These are phyloP conservation scores for Phytopythium boreale DNA, from an alignment of 352 stramenopile species.

Conservation along the genomic window DNA sequence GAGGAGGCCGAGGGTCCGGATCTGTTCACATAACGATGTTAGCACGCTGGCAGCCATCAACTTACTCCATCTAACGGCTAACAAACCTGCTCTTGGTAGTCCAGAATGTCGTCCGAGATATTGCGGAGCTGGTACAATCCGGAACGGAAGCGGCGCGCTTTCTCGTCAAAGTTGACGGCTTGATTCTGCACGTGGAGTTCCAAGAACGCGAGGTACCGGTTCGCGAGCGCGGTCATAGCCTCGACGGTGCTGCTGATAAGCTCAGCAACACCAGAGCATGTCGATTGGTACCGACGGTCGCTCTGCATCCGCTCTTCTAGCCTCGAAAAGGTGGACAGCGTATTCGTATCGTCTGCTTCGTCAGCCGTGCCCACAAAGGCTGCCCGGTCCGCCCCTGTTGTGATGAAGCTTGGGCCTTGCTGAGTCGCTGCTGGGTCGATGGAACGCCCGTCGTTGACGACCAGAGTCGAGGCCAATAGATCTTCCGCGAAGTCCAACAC, in stretches of 20 bases:
- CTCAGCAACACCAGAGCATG: constrained; percentile 40
- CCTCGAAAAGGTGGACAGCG: constrained; percentile 7
- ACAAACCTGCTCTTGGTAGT: constrained; percentile 43
- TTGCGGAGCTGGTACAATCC: constrained; percentile 38
- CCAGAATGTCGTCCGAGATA: constrained; percentile 34
- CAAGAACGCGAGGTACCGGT: constrained; percentile 32
- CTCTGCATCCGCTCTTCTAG: constrained; percentile 36
- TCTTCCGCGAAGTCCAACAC: constrained; percentile 4
- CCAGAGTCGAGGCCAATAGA: background rate
- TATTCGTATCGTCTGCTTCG: constrained; percentile 11
- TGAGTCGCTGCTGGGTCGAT: background rate
- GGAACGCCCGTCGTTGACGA: too few species aligned
- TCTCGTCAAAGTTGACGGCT: constrained; percentile 41
- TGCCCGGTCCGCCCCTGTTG: background rate
- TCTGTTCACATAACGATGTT: constrained; percentile 8
- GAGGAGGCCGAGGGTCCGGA: constrained; percentile 19
- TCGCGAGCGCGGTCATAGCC: constrained; percentile 20
- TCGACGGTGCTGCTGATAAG: constrained; percentile 24
- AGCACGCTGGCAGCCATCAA: constrained; percentile 4
- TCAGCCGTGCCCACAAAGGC: too few species aligned
- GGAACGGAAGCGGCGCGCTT: constrained; percentile 34
- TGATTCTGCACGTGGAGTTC: constrained; percentile 40
- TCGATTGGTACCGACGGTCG: constrained; percentile 25
- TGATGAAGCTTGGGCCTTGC: background rate
- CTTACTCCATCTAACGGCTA: constrained; percentile 5